Conservation (phyloP, 2,329 filamentous ascomycete genomes). For the Hypoxylon sp. region DNA sequence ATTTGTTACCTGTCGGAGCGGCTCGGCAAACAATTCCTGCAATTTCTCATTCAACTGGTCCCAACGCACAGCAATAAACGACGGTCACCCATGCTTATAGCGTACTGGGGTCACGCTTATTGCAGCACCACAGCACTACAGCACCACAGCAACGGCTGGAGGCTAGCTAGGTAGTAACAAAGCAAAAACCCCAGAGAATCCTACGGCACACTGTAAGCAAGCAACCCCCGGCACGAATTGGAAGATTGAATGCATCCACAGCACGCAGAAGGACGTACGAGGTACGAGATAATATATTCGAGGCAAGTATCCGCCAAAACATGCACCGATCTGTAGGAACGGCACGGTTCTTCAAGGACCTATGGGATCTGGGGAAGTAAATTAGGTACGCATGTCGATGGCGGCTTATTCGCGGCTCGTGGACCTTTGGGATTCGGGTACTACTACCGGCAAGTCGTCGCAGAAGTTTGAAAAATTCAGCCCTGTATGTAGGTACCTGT, state of each 20-base stretch:
- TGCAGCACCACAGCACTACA: conserved; percentile 34
- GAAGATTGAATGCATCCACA: conserved; percentile 26
- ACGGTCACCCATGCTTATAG: conserved; percentile 39
- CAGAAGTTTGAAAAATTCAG: conserved; percentile 24
- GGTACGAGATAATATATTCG: conserved; percentile 30
- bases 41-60: conserved; percentile 32
- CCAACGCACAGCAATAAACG: conserved; percentile 30
- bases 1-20: conserved; percentile 20
- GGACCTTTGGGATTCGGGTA: conserved; percentile 27
- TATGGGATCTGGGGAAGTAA: conserved; percentile 36
- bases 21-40: conserved; percentile 30
- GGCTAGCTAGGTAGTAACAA: conserved; percentile 22
- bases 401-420: conserved; percentile 23
- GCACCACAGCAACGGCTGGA: conserved; percentile 40
- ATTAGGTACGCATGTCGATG: conserved; percentile 17
- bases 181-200: conserved; percentile 35
- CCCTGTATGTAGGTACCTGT: conserved; percentile 14
- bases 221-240: conserved; percentile 4
- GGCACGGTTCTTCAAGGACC: conserved; percentile 24
- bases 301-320: conserved; percentile 25
- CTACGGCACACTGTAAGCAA: conserved; percentile 32
- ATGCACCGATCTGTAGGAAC: conserved; percentile 25
- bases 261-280: conserved; percentile 8
- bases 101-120: conserved; percentile 42
- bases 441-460: conserved; percentile 31